Evolutionary conservation across 179 eudicot species (phyloP), one percentile per base, ranked within the genome.

Genomic region (Vitellaria paradoxa): DNA sequence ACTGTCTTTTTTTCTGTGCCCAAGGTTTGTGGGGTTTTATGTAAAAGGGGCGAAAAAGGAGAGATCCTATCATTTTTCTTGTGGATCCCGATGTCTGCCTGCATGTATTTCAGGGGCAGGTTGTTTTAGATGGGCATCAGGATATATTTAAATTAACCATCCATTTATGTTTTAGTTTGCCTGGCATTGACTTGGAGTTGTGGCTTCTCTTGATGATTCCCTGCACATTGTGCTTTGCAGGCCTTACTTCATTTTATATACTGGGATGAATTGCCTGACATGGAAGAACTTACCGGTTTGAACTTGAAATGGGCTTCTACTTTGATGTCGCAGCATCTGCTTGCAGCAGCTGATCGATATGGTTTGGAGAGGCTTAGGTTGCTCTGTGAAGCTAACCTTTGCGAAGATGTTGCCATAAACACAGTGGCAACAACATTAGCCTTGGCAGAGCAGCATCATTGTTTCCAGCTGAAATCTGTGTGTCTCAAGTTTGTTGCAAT

Each of bases 301-400:
- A 89, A 87, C 77, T 85, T 91, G 57, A 92, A 90, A 74, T 89
- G 91, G 83, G 93, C 90, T 68, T 87, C 91, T 59, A 87, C 98
- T 49, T 79, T 91, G 71, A 88, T 93, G 89, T 89, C 90, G 75
- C 98, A 93, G 84, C 98, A 93, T 85, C 84, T 93, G 84, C 96
- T 93, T 83, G 98, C 90, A 70, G 98, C 98, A 14, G 89, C 98
- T 53, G 98, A 93, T 77, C 88, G 91, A 11, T 93, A 93, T 80
- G 94, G 93, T 73, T 86, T 93, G 61, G 97, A 91, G 85, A 85
- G 98, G 85, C 91, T 93, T 49, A 87, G 88, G 72, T 82, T 89
- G 76, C 74, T 90, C 9, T 93, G 98, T 76, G 98, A 93, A 81
- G 86, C 92, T 73, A 87, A 84, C 65, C 97, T 93, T 21, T 89